Evolutionary conservation across 352 stramenopile species (phyloP).

Genomic region (Aphanomyces invadans): DNA sequence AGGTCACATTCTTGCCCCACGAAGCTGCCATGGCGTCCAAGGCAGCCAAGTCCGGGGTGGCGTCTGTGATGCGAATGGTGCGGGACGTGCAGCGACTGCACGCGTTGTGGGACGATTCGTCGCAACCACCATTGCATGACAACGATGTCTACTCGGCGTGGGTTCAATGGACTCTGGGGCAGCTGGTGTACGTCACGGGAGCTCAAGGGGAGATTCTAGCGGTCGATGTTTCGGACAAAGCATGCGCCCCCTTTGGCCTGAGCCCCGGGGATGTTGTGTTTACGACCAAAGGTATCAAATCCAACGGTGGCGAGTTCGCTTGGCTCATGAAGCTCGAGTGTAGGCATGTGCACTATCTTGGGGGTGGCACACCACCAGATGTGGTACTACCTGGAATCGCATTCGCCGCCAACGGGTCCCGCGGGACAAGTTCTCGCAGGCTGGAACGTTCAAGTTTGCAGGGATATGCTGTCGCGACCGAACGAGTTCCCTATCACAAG

Average conservation of each 20-base stretch:
- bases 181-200: background rate
- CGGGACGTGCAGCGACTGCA: constrained; percentile 25
- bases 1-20: constrained; percentile 62
- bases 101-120: background rate
- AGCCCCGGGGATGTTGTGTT: constrained; percentile 47
- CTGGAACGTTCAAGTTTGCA: constrained; percentile 47
- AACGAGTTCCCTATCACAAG: constrained; percentile 37
- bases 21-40: background rate
- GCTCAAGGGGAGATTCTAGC: constrained; percentile 14
- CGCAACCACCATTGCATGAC: background rate
- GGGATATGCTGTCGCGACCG: constrained; percentile 37
- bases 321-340: too few relatives aligned
- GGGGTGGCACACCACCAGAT: constrained; percentile 54
- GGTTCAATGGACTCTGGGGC: background rate
- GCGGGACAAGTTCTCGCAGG: constrained; percentile 23
- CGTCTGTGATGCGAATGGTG: constrained; percentile 36
- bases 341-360: constrained; percentile 39
- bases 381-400: constrained; percentile 36
- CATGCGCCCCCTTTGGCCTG: constrained; percentile 31
- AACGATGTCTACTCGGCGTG: background rate
- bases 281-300: constrained; percentile 39
- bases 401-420: background rate
- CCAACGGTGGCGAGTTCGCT: too few relatives aligned
- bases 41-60: constrained; percentile 29
- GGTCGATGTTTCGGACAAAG: constrained; percentile 36